These are phyloP conservation scores for Tetrapisispora iriomotensis DNA, from an alignment of 805 yeast species.

Conservation along the genomic window DNA sequence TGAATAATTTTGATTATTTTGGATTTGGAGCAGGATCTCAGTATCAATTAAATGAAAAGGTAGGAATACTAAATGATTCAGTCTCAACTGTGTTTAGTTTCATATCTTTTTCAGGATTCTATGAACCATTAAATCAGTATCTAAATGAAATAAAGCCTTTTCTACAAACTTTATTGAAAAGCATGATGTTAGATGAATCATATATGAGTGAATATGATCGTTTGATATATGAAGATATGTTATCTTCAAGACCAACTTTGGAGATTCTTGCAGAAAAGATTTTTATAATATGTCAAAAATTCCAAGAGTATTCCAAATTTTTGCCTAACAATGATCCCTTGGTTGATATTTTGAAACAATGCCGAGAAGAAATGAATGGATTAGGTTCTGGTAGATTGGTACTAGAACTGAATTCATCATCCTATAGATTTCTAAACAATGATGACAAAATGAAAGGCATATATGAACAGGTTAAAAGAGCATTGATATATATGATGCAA, in stretches of 20 bases:
- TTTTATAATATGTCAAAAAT: slow-evolving; percentile 35
- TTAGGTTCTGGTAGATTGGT: slow-evolving; percentile 28
- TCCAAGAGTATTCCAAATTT: slow-evolving; percentile 34
- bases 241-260: slow-evolving; percentile 12
- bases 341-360: slow-evolving; percentile 33
- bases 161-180: slow-evolving; percentile 18
- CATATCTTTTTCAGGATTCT: slow-evolving; percentile 21
- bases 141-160: slow-evolving; percentile 23
- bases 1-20: slow-evolving; percentile 16
- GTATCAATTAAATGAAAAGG: slow-evolving; percentile 10
- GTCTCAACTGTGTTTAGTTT: slow-evolving; percentile 21
- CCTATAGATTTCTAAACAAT: slow-evolving; percentile 34
- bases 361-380: slow-evolving; percentile 32
- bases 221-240: slow-evolving; percentile 26
- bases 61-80: slow-evolving; percentile 13
- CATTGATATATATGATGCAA: slow-evolving; percentile 70
- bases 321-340: slow-evolving; percentile 50
- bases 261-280: slow-evolving; percentile 22
- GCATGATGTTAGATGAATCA: slow-evolving; percentile 21
- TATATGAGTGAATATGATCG: slow-evolving; percentile 24
- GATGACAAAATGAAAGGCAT: slow-evolving; percentile 52
- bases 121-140: slow-evolving; percentile 28
- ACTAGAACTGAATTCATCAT: slow-evolving; percentile 50
- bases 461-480: slow-evolving; percentile 70
- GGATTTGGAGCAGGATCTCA: slow-evolving; percentile 9